Evolutionary conservation across 139 green algal genomes (phyloP), one percentile per base, ranked within the genome.

Genomic region (Dunaliella primolecta): DNA sequence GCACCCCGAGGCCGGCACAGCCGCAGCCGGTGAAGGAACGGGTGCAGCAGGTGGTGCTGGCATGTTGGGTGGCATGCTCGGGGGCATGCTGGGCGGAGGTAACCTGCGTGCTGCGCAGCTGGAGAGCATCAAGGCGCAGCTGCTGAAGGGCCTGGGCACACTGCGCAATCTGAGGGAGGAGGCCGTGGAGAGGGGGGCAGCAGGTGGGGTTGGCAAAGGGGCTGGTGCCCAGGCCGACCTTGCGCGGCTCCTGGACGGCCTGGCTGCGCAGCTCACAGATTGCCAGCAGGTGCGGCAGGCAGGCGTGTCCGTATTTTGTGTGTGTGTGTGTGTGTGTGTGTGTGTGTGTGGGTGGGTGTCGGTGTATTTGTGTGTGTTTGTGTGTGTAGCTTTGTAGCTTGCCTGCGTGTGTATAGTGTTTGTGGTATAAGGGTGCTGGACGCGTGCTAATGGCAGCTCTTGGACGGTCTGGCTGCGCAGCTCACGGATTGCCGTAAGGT

Each of bases 201-300:
- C 56, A 91, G 71, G n/a, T 33, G 29, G 77, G 31, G 15, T 70
- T 24, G 77, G 30, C 3, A 78, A 3, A 20, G 29, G 11, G 29
- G 72, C 23, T 75, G n/a, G n/a, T n/a, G 80, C n/a, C 3, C 7
- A n/a, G 24, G 21, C 80, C 24, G n/a, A 27, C n/a, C 29, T 27
- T 23, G 23, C 23, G n/a, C 23, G 23, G 80, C 15, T 84, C 24
- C 75, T 85, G 32, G 89, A 91, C 35, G 55, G 15, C 35, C 79
- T 90, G 24, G 75, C 85, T 1, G 75, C 74, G 0, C 87, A 91
- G 85, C 83, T 93, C 0, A 83, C 80, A 64, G 83, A 91, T 33
- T 78, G 81, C 36, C 20, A 33, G 86, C 86, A 2, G 90, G 91
- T 74, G 70, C 35, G 27, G 3, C 46, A 46, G 46, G 27, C 0